phyloP scores from a whole-genome alignment of 208 protist genomes.

The Trypanosoma scelopori region DNA sequence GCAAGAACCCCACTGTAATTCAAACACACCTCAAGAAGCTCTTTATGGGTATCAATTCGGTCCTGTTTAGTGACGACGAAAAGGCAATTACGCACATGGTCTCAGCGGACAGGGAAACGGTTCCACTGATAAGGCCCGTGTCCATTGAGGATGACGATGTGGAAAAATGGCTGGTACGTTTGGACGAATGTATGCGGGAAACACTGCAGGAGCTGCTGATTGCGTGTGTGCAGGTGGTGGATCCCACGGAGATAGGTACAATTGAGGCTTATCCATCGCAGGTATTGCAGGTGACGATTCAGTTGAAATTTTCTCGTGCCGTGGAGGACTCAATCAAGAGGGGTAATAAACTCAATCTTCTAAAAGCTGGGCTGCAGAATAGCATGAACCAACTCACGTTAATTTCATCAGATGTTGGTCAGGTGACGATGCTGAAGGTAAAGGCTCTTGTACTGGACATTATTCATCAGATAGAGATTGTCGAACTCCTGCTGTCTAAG shows the following conservation, averaged over 20 bases:
- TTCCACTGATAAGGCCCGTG: slow-evolving; percentile 66
- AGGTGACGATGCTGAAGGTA: slow-evolving; percentile 72
- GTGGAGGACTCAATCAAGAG: slow-evolving; percentile 65
- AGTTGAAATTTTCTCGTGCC: slow-evolving; percentile 78
- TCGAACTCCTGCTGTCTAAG: slow-evolving; percentile 75
- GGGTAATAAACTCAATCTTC: slow-evolving; percentile 28
- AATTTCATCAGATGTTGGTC: slow-evolving; percentile 40
- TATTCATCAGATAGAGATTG: slow-evolving; percentile 96
- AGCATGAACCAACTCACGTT: slow-evolving; percentile 71
- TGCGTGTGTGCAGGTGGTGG: slow-evolving; percentile 47
- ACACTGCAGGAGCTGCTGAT: slow-evolving; percentile 78
- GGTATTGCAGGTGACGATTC: slow-evolving; percentile 81
- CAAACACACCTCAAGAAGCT: slow-evolving; percentile 93
- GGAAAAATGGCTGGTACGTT: slow-evolving; percentile 92
- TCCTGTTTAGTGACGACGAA: slow-evolving; percentile 78
- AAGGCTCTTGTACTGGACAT: slow-evolving; percentile 96
- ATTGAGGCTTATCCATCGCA: slow-evolving; percentile 87
- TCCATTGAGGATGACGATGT: slow-evolving; percentile 88
- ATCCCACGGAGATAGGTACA: slow-evolving; percentile 36
- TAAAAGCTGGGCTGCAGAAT: slow-evolving; percentile 38
- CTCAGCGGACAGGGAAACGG: slow-evolving; percentile 85
- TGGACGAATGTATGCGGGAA: slow-evolving; percentile 85
- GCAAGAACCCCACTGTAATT: slow-evolving; percentile 89
- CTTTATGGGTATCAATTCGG: slow-evolving; percentile 93
- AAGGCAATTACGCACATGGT: slow-evolving; percentile 90